A percentile compares a stretch with the other conserved stretches of the same genome.
Evolutionary conservation across 2,329 filamentous ascomycete genomes (phyloP).

Genomic region (Aspergillus fischeri): DNA sequence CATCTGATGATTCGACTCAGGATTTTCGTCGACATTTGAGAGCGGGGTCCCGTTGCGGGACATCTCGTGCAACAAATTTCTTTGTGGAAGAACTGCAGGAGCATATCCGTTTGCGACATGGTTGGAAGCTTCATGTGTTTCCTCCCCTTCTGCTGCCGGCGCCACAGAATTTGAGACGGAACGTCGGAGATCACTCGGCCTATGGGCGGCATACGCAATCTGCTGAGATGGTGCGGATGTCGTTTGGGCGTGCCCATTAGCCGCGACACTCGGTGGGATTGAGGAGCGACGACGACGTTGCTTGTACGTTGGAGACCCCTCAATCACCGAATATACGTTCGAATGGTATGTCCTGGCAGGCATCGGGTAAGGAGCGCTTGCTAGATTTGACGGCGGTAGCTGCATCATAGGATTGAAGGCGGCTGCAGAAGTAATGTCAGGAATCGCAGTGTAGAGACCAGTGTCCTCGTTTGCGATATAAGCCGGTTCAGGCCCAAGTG

Average conservation of each 20-base stretch:
- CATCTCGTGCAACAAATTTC: slow-evolving; percentile 70
- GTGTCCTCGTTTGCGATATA: slow-evolving; percentile 99
- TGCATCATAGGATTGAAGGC: slow-evolving; percentile 86
- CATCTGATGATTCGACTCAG: slow-evolving; percentile 65
- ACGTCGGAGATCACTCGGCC: slow-evolving; percentile 83
- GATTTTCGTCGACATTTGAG: slow-evolving; percentile 77
- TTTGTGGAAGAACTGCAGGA: slow-evolving; percentile 67
- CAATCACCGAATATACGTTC: slow-evolving; percentile 91
- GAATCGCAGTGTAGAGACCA: slow-evolving; percentile 89
- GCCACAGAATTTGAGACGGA: slow-evolving; percentile 86
- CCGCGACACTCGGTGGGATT: slow-evolving; percentile 72
- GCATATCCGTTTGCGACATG: slow-evolving; percentile 70
- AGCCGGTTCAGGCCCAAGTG: slow-evolving; percentile 79
- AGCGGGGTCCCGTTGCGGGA: slow-evolving; percentile 90
- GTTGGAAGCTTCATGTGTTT: slow-evolving; percentile 74
- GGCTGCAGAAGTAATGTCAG: slow-evolving; percentile 72
- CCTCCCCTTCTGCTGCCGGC: slow-evolving; percentile 74
- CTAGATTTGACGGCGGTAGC: slow-evolving; percentile 78
- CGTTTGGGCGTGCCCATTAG: slow-evolving; percentile 47
- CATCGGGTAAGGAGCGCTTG: slow-evolving; percentile 73
- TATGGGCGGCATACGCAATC: slow-evolving; percentile 60
- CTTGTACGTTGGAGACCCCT: slow-evolving; percentile 98
- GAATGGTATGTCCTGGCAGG: slow-evolving; percentile 62
- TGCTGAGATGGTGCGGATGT: slow-evolving; percentile 32
- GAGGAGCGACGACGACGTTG: slow-evolving; percentile 91